Percentiles rank a stretch among this genome's conserved stretches.
phyloP scores from a whole-genome alignment of 2,329 filamentous ascomycete genomes.

The Pseudogymnoascus sp. region DNA sequence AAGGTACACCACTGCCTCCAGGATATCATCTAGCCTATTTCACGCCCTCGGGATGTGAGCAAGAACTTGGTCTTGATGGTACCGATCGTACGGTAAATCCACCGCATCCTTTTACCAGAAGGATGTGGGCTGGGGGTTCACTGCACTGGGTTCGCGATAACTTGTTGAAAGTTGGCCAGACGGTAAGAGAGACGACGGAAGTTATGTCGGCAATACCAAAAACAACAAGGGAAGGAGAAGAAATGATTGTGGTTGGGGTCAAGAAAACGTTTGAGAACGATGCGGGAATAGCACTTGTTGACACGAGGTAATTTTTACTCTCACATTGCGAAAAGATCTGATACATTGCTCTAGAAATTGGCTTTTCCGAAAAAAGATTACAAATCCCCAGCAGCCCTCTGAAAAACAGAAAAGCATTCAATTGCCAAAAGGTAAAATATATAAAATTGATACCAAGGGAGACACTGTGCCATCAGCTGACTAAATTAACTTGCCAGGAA shows the following conservation, averaged over 20 bases:
- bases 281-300: conserved; percentile 44
- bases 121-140: conserved; percentile 61
- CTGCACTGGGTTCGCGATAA: conserved; percentile 42
- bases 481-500: neutral
- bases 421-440: conserved; percentile 19
- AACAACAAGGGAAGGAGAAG: conserved; percentile 44
- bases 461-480: neutral
- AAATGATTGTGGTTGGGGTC: conserved; percentile 59
- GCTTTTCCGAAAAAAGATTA: conserved; percentile 26
- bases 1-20: conserved; percentile 45
- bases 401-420: conserved; percentile 12
- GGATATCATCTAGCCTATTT: conserved; percentile 60
- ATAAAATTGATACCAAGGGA: neutral
- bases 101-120: conserved; percentile 49
- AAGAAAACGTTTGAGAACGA: conserved; percentile 51
- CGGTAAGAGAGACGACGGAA: conserved; percentile 48
- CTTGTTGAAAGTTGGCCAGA: conserved; percentile 45
- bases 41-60: conserved; percentile 47
- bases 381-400: conserved; percentile 10
- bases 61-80: conserved; percentile 49
- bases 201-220: conserved; percentile 48
- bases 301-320: conserved; percentile 37
- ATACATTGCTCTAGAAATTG: conserved; percentile 22
- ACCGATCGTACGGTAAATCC: conserved; percentile 51
- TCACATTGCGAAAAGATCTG: neutral